These are phyloP conservation scores for Dendrobium huoshanense DNA, from an alignment of 106 monocot genomes.

Conservation along the genomic window DNA sequence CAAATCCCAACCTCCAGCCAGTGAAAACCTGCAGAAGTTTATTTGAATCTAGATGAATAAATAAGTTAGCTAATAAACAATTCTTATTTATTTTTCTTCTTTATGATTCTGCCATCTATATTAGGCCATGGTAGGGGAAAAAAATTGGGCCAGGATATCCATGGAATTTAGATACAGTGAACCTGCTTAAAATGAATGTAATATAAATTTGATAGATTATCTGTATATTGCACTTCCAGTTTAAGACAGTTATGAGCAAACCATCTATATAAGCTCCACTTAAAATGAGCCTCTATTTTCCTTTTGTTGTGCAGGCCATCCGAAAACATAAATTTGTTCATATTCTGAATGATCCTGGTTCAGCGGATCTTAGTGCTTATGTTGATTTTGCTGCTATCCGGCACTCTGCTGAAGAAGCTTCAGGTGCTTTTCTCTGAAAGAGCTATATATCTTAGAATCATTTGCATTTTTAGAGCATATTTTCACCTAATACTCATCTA, in stretches of 20 bases:
- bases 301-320: conserved; percentile 51
- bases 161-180: no score
- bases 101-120: no score
- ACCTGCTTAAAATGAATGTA: no score
- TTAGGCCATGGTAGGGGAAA: no score
- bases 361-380: conserved; percentile 92
- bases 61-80: no score
- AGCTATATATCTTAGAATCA: not conserved
- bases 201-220: not conserved
- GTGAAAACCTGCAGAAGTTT: no score
- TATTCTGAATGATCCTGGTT: conserved; percentile 81
- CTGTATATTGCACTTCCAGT: not conserved
- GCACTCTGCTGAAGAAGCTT: conserved; percentile 74
- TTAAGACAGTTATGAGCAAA: not conserved
- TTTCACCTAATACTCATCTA: not conserved
- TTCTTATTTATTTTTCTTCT: no score
- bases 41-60: no score
- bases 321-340: conserved; percentile 82
- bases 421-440: conserved; percentile 30
- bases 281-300: not conserved
- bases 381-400: conserved; percentile 80
- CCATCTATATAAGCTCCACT: not conserved
- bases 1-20: no score
- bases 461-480: not conserved
- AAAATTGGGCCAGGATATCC: no score